Evolutionary conservation across 176 grass and related monocot genomes (phyloP).

Genomic region (Juncus effusus): DNA sequence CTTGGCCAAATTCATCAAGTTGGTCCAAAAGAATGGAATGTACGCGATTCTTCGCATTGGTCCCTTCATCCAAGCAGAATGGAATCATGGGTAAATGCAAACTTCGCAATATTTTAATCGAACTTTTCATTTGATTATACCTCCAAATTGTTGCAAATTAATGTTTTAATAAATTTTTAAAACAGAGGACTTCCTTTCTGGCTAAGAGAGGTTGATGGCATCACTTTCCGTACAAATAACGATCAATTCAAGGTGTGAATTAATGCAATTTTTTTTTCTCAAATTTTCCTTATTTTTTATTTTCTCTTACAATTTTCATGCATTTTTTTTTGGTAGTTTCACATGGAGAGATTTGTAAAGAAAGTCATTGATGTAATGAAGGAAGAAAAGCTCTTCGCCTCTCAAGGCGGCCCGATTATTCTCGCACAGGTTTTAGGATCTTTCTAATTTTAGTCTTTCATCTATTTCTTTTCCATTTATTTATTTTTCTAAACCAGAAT

Average conservation of each 20-base stretch:
- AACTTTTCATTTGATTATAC: not conserved
- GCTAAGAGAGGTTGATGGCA: slow-evolving; percentile 63
- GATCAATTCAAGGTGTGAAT: slow-evolving; percentile 57
- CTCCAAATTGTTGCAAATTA: slow-evolving; percentile 14
- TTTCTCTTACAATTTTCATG: slow-evolving; percentile 5
- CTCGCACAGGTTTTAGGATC: slow-evolving; percentile 55
- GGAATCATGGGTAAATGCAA: slow-evolving; percentile 70
- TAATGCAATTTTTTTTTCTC: slow-evolving; percentile 7
- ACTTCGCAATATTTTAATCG: not conserved
- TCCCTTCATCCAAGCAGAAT: slow-evolving; percentile 81
- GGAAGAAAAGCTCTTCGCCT: slow-evolving; percentile 49
- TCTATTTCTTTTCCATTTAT: slow-evolving; percentile 13
- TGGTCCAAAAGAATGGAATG: slow-evolving; percentile 50
- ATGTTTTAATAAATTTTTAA: not conserved
- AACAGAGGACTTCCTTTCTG: slow-evolving; percentile 75
- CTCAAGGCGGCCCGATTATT: slow-evolving; percentile 77
- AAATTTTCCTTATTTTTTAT: not conserved
- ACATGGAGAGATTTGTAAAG: slow-evolving; percentile 77
- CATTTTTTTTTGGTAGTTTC: slow-evolving; percentile 32
- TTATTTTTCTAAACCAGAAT: not conserved
- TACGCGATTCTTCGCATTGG: slow-evolving; percentile 58
- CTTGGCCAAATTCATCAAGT: slow-evolving; percentile 59
- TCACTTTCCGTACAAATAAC: slow-evolving; percentile 76
- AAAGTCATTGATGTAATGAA: slow-evolving; percentile 71
- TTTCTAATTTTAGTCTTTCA: not conserved